Evolutionary conservation across 2,329 filamentous ascomycete genomes (phyloP).

Genomic region (Aspergillus arachidicola): DNA sequence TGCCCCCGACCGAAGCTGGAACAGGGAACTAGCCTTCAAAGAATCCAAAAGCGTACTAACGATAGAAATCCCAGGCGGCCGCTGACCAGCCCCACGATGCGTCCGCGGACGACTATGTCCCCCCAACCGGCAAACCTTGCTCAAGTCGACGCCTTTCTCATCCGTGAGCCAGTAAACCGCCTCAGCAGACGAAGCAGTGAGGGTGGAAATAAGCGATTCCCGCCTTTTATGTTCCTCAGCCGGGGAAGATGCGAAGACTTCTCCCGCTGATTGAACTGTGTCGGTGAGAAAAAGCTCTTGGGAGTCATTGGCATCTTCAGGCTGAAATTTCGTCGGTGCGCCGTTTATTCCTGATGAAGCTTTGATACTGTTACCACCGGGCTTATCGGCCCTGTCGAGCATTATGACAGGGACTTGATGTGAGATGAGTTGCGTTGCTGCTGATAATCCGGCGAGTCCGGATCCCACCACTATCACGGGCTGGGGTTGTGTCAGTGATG

Average conservation of each 20-base stretch:
- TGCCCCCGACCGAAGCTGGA: constrained; percentile 55
- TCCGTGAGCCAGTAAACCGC: constrained; percentile 62
- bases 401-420: constrained; percentile 58
- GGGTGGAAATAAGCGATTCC: constrained; percentile 50
- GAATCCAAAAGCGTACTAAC: constrained; percentile 56
- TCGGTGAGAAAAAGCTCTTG: constrained; percentile 55
- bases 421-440: constrained; percentile 59
- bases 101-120: constrained; percentile 61
- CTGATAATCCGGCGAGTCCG: constrained; percentile 65
- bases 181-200: constrained; percentile 52
- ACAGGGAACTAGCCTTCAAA: constrained; percentile 53
- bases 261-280: constrained; percentile 60
- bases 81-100: constrained; percentile 57
- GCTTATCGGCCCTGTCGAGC: constrained; percentile 61
- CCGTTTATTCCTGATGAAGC: constrained; percentile 69
- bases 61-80: constrained; percentile 63
- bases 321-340: constrained; percentile 61
- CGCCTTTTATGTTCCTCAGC: constrained; percentile 37
- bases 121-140: constrained; percentile 60
- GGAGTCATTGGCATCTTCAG: constrained; percentile 31
- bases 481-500: background rate
- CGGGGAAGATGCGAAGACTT: constrained; percentile 23
- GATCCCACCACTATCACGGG: constrained; percentile 64
- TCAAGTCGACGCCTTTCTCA: constrained; percentile 61
- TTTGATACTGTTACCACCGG: constrained; percentile 68